Percentiles rank a stretch among this genome's conserved stretches.
These are phyloP conservation scores for Chalciporus piperatus DNA, from an alignment of 768 basidiomycete genomes.

Conservation along the genomic window DNA sequence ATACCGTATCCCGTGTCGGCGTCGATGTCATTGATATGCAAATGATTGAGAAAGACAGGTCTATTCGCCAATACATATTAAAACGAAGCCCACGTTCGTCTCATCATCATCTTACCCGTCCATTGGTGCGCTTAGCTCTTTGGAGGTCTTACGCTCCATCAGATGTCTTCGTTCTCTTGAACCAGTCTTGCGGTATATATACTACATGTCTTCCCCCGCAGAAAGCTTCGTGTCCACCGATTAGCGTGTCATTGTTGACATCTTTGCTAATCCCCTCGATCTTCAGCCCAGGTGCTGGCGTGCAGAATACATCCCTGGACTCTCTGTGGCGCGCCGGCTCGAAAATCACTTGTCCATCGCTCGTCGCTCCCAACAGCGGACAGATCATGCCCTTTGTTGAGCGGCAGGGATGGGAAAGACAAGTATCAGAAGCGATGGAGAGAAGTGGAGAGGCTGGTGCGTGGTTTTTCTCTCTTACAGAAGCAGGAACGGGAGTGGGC, in stretches of 20 bases:
- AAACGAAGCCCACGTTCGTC: slow-evolving; percentile 58
- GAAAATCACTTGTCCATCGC: slow-evolving; percentile 22
- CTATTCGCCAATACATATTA: too few species aligned
- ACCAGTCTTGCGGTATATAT: slow-evolving; percentile 69
- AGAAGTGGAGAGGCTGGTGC: slow-evolving; percentile 21
- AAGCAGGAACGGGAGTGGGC: slow-evolving; percentile 23
- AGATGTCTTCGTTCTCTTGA: slow-evolving; percentile 66
- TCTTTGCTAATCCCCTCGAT: slow-evolving; percentile 61
- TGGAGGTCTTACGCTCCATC: slow-evolving; percentile 53
- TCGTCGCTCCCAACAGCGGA: slow-evolving; percentile 29
- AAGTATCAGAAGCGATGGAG: slow-evolving; percentile 26
- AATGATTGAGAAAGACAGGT: too few species aligned
- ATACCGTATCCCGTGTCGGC: too few species aligned
- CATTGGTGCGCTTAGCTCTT: neutral
- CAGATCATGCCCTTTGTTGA: slow-evolving; percentile 27
- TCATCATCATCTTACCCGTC: neutral
- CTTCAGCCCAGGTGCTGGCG: slow-evolving; percentile 22
- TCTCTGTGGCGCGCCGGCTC: slow-evolving; percentile 30
- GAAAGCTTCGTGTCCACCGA: slow-evolving; percentile 45
- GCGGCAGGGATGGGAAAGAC: slow-evolving; percentile 20
- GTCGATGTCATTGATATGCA: too few species aligned
- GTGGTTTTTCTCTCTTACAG: slow-evolving; percentile 18
- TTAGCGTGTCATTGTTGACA: slow-evolving; percentile 48
- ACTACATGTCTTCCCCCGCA: slow-evolving; percentile 45
- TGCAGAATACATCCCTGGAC: slow-evolving; percentile 25